Percentiles rank a stretch among this genome's conserved stretches.
Conservation (phyloP, 495 filamentous ascomycete species). For the Podospora pseudocomata region DNA sequence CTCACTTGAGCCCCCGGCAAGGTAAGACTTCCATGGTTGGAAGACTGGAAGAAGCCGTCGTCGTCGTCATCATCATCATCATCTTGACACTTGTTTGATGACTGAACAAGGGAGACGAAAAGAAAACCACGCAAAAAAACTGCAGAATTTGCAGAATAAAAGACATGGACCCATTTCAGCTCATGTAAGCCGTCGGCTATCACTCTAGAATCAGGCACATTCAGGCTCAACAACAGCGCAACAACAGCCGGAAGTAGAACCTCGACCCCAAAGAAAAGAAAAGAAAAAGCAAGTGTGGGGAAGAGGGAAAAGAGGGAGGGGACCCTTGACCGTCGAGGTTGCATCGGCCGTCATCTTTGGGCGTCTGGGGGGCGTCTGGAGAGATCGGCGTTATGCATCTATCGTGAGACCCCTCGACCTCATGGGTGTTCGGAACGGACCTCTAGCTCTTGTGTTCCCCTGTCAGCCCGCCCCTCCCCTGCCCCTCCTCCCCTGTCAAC, state of each 20-base stretch:
- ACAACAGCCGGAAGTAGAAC: not conserved
- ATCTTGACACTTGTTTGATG: no score
- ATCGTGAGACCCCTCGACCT: not conserved
- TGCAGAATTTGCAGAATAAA: not conserved
- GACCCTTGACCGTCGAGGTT: not conserved
- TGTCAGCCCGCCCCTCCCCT: not conserved
- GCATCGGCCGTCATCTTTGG: not conserved
- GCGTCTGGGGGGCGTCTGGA: not conserved
- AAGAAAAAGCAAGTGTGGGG: not conserved
- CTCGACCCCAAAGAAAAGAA: not conserved
- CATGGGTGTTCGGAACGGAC: not conserved
- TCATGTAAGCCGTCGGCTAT: conserved; percentile 5
- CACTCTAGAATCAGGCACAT: not conserved
- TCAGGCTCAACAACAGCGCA: not conserved
- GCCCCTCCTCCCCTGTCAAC: not conserved
- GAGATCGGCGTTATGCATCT: not conserved
- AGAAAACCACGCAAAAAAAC: not conserved
- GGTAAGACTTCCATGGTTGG: not conserved
- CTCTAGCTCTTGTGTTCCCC: not conserved
- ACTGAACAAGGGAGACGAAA: not conserved
- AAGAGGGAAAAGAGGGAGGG: not conserved
- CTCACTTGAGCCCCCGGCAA: not conserved
- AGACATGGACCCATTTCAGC: not conserved
- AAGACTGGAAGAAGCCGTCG: not conserved
- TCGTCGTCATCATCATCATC: no score